Base-by-base conservation (phyloP, 1,284 basidiomycete genomes). In the Quambalaria eucalypti region DNA sequence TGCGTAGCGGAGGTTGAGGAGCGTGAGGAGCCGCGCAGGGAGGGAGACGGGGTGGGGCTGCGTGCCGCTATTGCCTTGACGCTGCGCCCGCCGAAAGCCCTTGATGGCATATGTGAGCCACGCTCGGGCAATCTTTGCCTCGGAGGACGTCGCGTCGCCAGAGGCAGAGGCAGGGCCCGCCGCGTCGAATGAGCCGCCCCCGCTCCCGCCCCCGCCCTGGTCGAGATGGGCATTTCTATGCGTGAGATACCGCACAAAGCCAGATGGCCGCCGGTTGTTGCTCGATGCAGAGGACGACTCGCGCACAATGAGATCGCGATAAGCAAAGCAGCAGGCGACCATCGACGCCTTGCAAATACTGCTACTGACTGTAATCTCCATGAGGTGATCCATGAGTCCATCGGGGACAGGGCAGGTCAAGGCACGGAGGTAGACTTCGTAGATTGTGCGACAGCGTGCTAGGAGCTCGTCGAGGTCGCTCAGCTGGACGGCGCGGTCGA, bases 301-400 rank as follows among this genome's bases (percentile, higher is more conserved):
- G 16, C 44, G 47, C 26, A 42, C 50, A 3, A 63, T 60, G 2
- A 67, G 54, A 49, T 67, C 65, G 39, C 61, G 59, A 30, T 67
- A 67, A 4, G 65, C 63, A 1, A 67, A 56, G 48, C 65, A 67
- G 28, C 61, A 58, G 8, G 65, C 60, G 2, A 67, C 60, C 4
- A 62, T 59, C 5, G 65, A 67, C 26, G 65, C 65, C 28, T 58
- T 61, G 51, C 65, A 59, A 4, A 57, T 56, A 30, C 59, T 59
- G 55, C 52, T 54, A 36, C 60, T 60, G 9, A 56, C 52, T 16
- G 64, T 55, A 31, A 61, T 48, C 28, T 44, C 39, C 65, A 67
- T 67, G 14, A 67, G 56, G 40, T 57, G 54, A 47, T 67, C 65
- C 19, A 47, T 47, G 16, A 49, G 14, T 28, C 16, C 36, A 6